Conservation (phyloP, 495 filamentous ascomycete genomes). For the Pyrenula aspistea region DNA sequence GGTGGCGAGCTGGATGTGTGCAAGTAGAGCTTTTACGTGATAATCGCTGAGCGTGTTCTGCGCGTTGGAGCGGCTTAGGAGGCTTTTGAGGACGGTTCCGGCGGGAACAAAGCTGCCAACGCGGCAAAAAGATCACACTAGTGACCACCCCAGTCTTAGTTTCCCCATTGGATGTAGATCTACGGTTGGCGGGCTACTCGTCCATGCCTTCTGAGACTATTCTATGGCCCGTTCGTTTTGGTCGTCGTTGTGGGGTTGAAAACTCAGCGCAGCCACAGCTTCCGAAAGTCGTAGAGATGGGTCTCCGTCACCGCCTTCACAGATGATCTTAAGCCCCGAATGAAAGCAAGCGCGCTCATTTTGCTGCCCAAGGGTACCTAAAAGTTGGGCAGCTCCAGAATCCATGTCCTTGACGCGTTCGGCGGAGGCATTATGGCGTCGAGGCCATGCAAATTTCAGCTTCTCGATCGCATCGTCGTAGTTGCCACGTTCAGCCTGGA, state of each 20-base stretch:
- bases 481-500: not conserved
- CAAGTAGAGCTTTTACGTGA: conserved; percentile 1
- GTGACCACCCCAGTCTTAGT: too few relatives aligned
- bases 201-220: too few relatives aligned
- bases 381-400: not conserved
- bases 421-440: conserved; percentile 1
- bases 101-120: not conserved
- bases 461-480: not conserved
- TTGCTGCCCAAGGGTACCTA: not conserved
- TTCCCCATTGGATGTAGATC: too few relatives aligned
- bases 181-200: too few relatives aligned
- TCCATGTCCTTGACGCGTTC: conserved; percentile 1
- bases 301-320: too few relatives aligned
- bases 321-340: not conserved
- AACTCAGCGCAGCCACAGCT: too few relatives aligned
- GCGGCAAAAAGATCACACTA: conserved; percentile 2
- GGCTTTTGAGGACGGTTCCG: not conserved
- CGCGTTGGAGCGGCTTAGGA: not conserved
- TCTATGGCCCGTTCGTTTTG: too few relatives aligned
- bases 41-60: not conserved
- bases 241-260: too few relatives aligned
- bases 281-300: too few relatives aligned
- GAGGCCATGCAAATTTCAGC: not conserved
- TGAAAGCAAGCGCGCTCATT: not conserved
- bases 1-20: not conserved